Evolutionary conservation across 169 alveolate genomes (phyloP), one percentile per base, ranked within the genome.

Genomic region (Perkinsus olseni): DNA sequence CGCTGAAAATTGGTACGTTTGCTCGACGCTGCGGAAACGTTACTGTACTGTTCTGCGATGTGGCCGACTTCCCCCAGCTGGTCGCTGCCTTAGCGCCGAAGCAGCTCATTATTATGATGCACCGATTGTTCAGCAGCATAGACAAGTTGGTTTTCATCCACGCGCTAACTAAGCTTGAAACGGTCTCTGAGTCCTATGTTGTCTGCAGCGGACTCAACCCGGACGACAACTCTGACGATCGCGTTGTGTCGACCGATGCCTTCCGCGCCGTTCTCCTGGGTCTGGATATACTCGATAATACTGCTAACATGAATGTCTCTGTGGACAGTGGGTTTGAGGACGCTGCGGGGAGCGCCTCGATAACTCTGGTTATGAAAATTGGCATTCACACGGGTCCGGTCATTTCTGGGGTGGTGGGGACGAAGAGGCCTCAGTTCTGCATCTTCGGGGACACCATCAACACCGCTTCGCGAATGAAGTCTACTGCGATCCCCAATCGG

Each of bases 401-500:
- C 0, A 97, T 98, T 91, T 97, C 99, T 0, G 99, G 99, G 4
- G 99, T 99, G 48, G 99, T 99, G 21, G 99, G 99, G n/a, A 97
- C 98, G 39, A 99, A 97, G 93, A 99, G 98, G 94, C 99, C 99
- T 11, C 99, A 99, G 95, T 99, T 98, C 95, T 98, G 99, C 34
- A 97, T 99, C 40, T 98, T 99, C 93, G 99, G 99, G 20, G 99
- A 98, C 95, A 98, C 99, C 31, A 99, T 99, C n/a, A 99, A 99
- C 94, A 99, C 99, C 21, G 99, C 99, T 37, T 97, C 99, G 74
- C 96, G 99, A 94, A 98, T 99, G 99, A 96, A 97, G 94, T 95
- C 96, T 20, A 97, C 98, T 0, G 98, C 98, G 0, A 96, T 95
- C 92, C 96, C 96, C 0, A 97, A 96, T 34, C 92, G 95, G 62